Base-by-base conservation (phyloP, 148 eudicot genomes). In the Euryodendron excelsum region DNA sequence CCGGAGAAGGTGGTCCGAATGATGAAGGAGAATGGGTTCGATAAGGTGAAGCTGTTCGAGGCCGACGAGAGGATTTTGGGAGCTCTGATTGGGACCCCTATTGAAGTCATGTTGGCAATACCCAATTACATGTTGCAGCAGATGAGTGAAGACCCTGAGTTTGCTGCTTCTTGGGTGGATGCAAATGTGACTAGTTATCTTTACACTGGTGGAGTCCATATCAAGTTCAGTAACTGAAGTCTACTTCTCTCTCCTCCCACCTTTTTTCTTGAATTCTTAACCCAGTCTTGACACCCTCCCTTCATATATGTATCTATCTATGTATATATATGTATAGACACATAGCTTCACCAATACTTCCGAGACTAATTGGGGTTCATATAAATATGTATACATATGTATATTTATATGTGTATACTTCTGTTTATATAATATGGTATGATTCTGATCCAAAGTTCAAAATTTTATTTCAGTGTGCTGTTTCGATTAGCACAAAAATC, bases 11-110 rank as follows among this genome's bases (percentile, higher is more conserved):
- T 96, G 58, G 99, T 96, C 10, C 69, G 87, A 63, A 92, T 96
- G 99, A 75, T 96, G 86, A 86, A 61, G 41, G 87, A 88, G 13
- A 96, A 96, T 74, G 98, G 99, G 67, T 90, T 96, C 77, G 86
- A 86, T 53, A 94, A 91, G 69, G 84, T 96, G 84, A 96, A 96
- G 86, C 68, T 96, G 48, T 96, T 96, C 58, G 99, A 96, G 79
- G 99, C 97, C 0, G 94, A 96, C 23, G 85, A 86, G 27, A 81
- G 68, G 68, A 91, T 96, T 45, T 47, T 96, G 85, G 78, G 68
- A n/a, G 97, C 99, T 12, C 75, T 96, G 61, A 55, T 79, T 30
- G 98, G 97, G 60, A 85, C 83, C 18, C 82, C 79, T 34, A 93
- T 93, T 73, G 91, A 96, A 76, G 95, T 93, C 0, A 93, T 96